Base-by-base conservation (phyloP, 768 basidiomycete genomes). In the Exsudoporus frostii region DNA sequence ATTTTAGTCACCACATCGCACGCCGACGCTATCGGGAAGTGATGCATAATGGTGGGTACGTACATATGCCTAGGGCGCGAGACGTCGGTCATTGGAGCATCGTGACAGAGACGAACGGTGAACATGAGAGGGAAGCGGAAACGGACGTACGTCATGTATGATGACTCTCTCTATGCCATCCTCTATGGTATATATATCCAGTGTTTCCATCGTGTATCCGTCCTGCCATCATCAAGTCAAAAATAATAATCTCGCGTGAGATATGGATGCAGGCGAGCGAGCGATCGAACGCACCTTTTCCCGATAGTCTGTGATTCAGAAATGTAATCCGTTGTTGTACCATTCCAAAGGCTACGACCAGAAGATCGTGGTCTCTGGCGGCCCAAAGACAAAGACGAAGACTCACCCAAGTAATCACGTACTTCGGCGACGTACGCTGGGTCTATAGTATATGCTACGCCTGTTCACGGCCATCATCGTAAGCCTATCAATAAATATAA, bases 371-470 rank as follows among this genome's bases (percentile, higher is more conserved):
- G 24, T 39, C 22, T 52, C 46, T 17, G 27, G 32, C 19, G 20
- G 41, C 8, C 6, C 8, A 5, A 14, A 34, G 22, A 41, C 13
- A 14, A 40, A n/a, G 22, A 11, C 1, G 2, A 13, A 17, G 27
- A 48, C 74, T 55, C 60, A 92, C 93, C 93, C 68, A 97, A 70
- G 67, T 95, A 91, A 42, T 85, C 86, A 45, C 86, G 79, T 8
- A 94, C 92, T 70, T 93, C 88, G 0, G 79, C 71, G 47, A 82
- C 85, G 55, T 85, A 83, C 11, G 67, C 75, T 0, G 88, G 85
- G 58, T 96, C 90, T 66, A 98, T 94, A 11, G 88, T 87, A 70
- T 90, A 94, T 2, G 90, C 91, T 5, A 94, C 73, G 4, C 93
- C 90, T 91, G 58, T 14, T 40, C 9, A 30, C 4, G n/a, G n/a